These are phyloP conservation scores for Sporisorium reilianum DNA, from an alignment of 1,284 basidiomycete species.

Conservation along the genomic window DNA sequence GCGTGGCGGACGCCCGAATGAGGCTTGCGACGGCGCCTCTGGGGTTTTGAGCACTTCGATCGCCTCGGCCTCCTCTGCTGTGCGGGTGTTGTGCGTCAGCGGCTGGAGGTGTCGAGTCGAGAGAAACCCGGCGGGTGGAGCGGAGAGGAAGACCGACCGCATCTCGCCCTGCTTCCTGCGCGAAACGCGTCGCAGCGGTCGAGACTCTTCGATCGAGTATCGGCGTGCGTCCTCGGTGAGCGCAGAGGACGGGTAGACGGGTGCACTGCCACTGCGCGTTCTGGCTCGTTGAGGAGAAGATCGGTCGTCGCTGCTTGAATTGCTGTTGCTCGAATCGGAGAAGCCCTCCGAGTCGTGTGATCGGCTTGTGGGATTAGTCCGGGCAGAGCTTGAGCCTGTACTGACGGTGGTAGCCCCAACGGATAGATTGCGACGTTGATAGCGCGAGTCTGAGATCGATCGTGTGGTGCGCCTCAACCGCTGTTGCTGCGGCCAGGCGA, in stretches of 20 bases:
- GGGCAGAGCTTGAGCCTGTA: not conserved
- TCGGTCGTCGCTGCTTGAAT: not conserved
- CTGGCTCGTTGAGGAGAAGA: not conserved
- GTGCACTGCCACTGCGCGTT: conserved; percentile 8
- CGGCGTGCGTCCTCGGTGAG: not conserved
- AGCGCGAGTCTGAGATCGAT: conserved; percentile 23
- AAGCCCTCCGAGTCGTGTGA: not conserved
- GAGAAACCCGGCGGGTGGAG: not conserved
- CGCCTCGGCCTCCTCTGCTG: not conserved
- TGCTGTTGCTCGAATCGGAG: conserved; percentile 1
- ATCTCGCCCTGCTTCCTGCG: conserved; percentile 16
- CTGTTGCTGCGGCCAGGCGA: not conserved
- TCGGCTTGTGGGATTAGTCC: too few relatives aligned
- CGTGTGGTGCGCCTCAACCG: conserved; percentile 19
- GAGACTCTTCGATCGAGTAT: not conserved
- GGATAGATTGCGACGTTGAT: not conserved
- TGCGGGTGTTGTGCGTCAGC: not conserved
- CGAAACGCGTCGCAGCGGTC: conserved; percentile 12
- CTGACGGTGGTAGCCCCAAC: not conserved
- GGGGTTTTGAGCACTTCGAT: conserved; percentile 22
- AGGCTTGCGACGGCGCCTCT: not conserved
- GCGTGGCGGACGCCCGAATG: not conserved
- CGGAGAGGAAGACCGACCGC: conserved; percentile 16
- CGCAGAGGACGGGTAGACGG: not conserved
- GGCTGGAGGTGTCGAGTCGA: not conserved